A percentile compares a stretch with the other conserved stretches of the same genome.
Conservation (phyloP, 2,329 filamentous ascomycete species). For the Fulvia fulva region DNA sequence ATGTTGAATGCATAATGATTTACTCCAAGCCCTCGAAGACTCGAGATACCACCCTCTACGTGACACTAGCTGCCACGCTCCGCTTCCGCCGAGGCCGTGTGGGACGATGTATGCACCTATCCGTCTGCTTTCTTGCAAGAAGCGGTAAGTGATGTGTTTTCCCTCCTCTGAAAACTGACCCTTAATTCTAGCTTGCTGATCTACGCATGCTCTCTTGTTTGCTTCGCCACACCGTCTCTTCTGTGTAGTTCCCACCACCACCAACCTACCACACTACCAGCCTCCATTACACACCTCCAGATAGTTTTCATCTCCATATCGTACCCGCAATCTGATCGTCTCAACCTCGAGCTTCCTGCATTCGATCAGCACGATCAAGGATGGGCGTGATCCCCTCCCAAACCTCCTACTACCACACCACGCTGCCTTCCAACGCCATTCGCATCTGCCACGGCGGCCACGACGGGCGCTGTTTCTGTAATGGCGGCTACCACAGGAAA, state of each 20-base stretch:
- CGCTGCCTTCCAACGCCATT: slow-evolving; percentile 24
- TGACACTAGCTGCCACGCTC: neutral
- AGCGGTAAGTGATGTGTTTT: neutral
- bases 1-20: neutral
- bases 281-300: too few species aligned
- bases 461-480: slow-evolving; percentile 21
- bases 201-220: neutral
- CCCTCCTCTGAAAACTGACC: neutral
- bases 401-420: slow-evolving; percentile 22
- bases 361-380: too few species aligned
- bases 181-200: neutral
- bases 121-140: neutral
- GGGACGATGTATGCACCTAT: neutral
- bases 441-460: slow-evolving; percentile 19
- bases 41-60: neutral
- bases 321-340: too few species aligned
- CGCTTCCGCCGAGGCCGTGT: neutral
- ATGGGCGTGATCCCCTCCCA: slow-evolving; percentile 28
- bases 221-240: neutral
- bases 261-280: too few species aligned
- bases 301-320: too few species aligned
- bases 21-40: neutral
- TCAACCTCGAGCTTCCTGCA: too few species aligned
- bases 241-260: neutral
- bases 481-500: slow-evolving; percentile 16